Evolutionary conservation across 2,329 filamentous ascomycete species (phyloP).

Genomic region (Karstenula rhodostoma): DNA sequence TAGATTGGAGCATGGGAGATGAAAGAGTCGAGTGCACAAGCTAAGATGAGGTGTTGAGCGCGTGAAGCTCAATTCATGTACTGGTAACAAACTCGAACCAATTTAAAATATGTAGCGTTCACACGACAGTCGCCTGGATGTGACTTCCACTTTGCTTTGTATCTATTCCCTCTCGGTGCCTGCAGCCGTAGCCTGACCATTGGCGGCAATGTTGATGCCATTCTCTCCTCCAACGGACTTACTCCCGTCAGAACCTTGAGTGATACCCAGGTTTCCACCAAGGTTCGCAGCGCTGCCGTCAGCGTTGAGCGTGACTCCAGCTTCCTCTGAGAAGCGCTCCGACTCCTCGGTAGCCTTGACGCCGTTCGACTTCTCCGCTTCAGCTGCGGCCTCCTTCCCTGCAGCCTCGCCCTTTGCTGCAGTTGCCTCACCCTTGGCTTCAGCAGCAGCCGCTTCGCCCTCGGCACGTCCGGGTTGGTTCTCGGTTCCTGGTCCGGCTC

Average conservation of each 20-base stretch:
- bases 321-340: conserved; percentile 39
- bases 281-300: conserved; percentile 37
- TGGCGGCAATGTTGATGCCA: conserved; percentile 41
- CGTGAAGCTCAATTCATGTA: not conserved
- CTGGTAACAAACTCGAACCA: not conserved
- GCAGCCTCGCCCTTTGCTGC: conserved; percentile 16
- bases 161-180: conserved; percentile 24
- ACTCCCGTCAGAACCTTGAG: conserved; percentile 42
- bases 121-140: not conserved
- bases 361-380: conserved; percentile 30
- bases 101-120: not conserved
- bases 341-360: conserved; percentile 41
- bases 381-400: conserved; percentile 26
- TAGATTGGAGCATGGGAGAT: not conserved
- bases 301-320: conserved; percentile 35
- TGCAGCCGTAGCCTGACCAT: conserved; percentile 32
- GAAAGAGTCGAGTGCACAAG: not conserved
- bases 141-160: not conserved
- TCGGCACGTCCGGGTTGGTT: conserved; percentile 35
- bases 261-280: conserved; percentile 45
- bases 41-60: not conserved
- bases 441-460: conserved; percentile 26
- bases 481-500: conserved; percentile 25
- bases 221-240: conserved; percentile 41
- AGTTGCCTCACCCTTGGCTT: conserved; percentile 21